Evolutionary conservation across 352 stramenopile species (phyloP), one percentile per base, ranked within the genome.

Genomic region (Pythium aphanidermatum): DNA sequence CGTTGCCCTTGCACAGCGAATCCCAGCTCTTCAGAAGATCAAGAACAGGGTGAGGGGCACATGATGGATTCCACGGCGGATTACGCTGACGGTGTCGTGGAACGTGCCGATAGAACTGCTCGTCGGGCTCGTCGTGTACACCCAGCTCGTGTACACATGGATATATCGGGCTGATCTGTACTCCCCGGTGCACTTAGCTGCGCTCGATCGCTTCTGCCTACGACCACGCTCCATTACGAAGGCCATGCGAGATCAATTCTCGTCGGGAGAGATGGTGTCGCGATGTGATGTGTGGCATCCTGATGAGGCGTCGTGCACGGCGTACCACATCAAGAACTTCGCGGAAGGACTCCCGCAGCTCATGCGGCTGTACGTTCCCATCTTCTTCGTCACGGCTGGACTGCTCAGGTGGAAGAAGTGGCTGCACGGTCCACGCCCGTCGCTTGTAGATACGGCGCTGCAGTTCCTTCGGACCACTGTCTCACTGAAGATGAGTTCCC

Each of bases 71-170:
- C 30, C 16, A 27, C 16, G 28, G 9, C 9, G 28, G 28, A 14
- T 33, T 33, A 13, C 9, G 14, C 28, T 33, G 28, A 33, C 28
- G 9, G 28, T 5, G 19, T 25, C 13, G 20, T 24, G 31, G n/a
- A n/a, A n/a, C n/a, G n/a, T n/a, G n/a, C n/a, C n/a, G n/a, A n/a
- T 21, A 86, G 69, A 82, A 24, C 45, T 82, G 8, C 42, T 58
- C 17, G 33, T 81, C 3, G 74, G 71, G 12, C 42, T 54, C 17
- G 48, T 70, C 10, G 51, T 61, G 12, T 62, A 55, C 13, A 63
- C 61, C 9, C 70, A 69, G 46, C 52, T 87, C 50, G 80, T 87
- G 29, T 58, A 84, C 58, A 70, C 60, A 40, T 87, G 75, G 75
- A 77, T 85, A 43, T 81, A 74, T 46, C 43, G 65, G 16, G 67